Base-by-base conservation (phyloP, 352 stramenopile genomes). In the Phytophthora chlamydospora region DNA sequence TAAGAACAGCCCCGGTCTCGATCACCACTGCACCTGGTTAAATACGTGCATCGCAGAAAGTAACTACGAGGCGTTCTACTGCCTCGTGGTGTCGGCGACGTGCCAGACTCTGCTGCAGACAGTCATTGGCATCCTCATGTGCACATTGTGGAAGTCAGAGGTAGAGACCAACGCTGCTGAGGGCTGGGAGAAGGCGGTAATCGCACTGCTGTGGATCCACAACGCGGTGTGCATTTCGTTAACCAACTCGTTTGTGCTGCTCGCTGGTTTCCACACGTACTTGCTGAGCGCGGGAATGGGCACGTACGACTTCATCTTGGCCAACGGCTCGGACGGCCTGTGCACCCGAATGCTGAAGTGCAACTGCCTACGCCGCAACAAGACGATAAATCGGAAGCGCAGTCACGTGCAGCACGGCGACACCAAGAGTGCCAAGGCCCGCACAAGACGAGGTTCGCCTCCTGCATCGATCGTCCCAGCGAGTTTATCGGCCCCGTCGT, bases 1-100 rank as follows among this genome's bases (percentile, higher is more conserved):
- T 67, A 96, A 96, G 58, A 90, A 75, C 48, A 93, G 83, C 29
- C 79, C 81, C 8, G 81, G 84, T 0, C 69, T 95, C 6, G 86
- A 95, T 43, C 86, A 95, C 58, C 86, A 95, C 62, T 95, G 86
- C 71, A 93, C 86, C 16, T 95, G 86, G 85, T 72, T 95, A 47
- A 95, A 95, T 60, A 95, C 86, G 6, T 93, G 86, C 65, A 93
- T 95, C 43, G 84, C 77, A 10, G 83, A 90, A 56, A 85, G 65
- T 54, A 93, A 95, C 62, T 95, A 95, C 64, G 84, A 89, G 47
- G 71, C 85, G 5, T 96, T 96, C 47, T 96, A 91, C 62, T 80
- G 69, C 19, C 62, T 96, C 11, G 85, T 95, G 13, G 58, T 89
- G 14, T 71, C 75, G 13, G 72, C 82, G 38, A 85, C 80, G 24